Conservation (phyloP, 805 yeast species). For the Starmerella cellae region DNA sequence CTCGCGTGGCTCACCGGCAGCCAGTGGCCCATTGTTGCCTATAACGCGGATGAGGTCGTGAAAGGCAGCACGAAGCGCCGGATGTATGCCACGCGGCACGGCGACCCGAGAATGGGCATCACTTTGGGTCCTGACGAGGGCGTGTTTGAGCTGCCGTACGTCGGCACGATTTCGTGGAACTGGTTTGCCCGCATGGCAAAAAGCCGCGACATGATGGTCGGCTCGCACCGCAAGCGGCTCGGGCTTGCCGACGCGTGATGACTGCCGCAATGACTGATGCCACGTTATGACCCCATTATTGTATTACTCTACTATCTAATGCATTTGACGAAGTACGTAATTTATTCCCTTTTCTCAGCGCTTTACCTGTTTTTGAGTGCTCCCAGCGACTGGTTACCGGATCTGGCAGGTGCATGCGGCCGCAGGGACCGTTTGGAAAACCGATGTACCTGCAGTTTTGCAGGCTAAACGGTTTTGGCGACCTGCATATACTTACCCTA, state of each 20-base stretch:
- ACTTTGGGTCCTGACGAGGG: constrained; percentile 5
- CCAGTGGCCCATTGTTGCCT: not conserved
- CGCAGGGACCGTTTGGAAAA: too few species aligned
- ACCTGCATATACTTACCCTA: too few species aligned
- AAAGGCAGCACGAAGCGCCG: not conserved
- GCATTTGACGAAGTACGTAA: too few species aligned
- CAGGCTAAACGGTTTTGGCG: too few species aligned
- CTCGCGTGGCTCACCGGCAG: constrained; percentile 6
- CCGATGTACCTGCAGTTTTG: too few species aligned
- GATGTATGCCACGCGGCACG: constrained; percentile 1
- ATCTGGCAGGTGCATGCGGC: too few species aligned
- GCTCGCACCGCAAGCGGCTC: constrained; percentile 2
- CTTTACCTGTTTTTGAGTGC: too few species aligned
- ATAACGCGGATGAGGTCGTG: constrained; percentile 1
- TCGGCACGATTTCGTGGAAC: constrained; percentile 5
- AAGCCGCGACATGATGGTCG: constrained; percentile 4
- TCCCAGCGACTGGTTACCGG: too few species aligned
- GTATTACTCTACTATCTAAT: too few species aligned
- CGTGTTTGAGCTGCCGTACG: constrained; percentile 4
- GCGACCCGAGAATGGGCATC: constrained; percentile 7
- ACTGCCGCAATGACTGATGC: too few species aligned
- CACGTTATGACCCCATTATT: too few species aligned
- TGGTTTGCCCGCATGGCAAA: constrained; percentile 5
- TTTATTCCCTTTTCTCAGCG: too few species aligned
- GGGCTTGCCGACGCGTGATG: not conserved